Evolutionary conservation across 1,139 yeast species (phyloP), one percentile per base, ranked within the genome.

Genomic region (Zygosaccharomyces pseudobailii): DNA sequence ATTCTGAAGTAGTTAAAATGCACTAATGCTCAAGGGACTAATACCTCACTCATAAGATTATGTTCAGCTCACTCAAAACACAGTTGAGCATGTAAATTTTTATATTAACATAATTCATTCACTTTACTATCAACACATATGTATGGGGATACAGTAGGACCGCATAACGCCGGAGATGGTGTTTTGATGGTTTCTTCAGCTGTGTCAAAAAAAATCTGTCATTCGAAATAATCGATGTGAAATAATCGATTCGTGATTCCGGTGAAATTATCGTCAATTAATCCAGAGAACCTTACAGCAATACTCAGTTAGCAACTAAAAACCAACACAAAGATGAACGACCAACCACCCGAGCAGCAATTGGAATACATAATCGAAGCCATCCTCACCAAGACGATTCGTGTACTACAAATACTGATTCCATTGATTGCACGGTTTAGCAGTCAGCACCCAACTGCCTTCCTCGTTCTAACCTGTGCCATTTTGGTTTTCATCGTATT

Each of bases 381-480:
- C 17, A 9, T 46, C 21, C 34, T 52, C 28, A 43, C 53, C n/a
- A 47, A 49, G 31, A n/a, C 49, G 28, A 48, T 51, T n/a, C 40
- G 48, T 28, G 21, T 47, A 27, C 43, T 53, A n/a, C 56, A 51
- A 27, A 34, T 47, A 22, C 32, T 43, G 13, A 49, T 51, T 17
- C 55, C 56, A 5, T 17, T 49, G 13, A 40, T 53, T 10, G 48
- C 48, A 8, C 34, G 37, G 28, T 53, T 53, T 34, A 53, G 56
- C 43, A 42, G 45, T 23, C 47, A 46, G 23, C 52, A 53, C 27
- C 56, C 56, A 10, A 46, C 45, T 8, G 36, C 50, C 8, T 53
- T 53, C 37, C 35, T 49, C 20, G 28, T 40, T 24, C 37, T 45
- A 17, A 34, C 47, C 13, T 31, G 45, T 3, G 39, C 42, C 5